Evolutionary conservation across 2,329 filamentous ascomycete species (phyloP).

Genomic region (Xylaria sp.): DNA sequence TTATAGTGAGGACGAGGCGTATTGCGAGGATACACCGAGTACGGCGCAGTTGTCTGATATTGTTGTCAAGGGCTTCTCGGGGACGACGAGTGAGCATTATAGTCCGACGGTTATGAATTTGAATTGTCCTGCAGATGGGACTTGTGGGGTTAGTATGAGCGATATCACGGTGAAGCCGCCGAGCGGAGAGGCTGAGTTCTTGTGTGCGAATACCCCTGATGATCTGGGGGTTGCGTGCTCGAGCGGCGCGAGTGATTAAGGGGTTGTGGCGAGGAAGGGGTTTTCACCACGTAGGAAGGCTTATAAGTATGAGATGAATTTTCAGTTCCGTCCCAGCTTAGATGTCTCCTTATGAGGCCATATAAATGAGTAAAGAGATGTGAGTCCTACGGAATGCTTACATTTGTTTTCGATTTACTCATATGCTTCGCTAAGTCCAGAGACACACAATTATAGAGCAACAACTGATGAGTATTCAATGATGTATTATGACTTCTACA

Average conservation of each 20-base stretch:
- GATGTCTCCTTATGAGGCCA: no score
- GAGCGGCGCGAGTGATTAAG: slow-evolving; percentile 9
- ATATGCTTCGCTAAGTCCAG: no score
- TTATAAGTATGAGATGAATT: neutral
- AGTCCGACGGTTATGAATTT: slow-evolving; percentile 13
- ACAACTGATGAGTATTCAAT: neutral
- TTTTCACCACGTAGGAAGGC: neutral
- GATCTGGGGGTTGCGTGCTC: slow-evolving; percentile 8
- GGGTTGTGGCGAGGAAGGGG: neutral
- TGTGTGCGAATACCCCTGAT: slow-evolving; percentile 16
- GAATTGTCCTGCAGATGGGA: slow-evolving; percentile 10
- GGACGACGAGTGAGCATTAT: slow-evolving; percentile 7
- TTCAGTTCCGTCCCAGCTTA: no score
- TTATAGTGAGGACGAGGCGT: slow-evolving; percentile 9
- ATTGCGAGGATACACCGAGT: slow-evolving; percentile 12
- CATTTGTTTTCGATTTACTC: no score
- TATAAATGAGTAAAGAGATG: no score
- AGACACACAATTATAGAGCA: no score
- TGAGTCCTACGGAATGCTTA: no score
- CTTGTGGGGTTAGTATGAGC: slow-evolving; percentile 12
- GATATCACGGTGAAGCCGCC: slow-evolving; percentile 10
- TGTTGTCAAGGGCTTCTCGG: slow-evolving; percentile 9
- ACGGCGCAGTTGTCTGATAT: slow-evolving; percentile 13
- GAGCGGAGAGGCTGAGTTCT: slow-evolving; percentile 7
- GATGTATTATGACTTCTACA: neutral